These are phyloP conservation scores for Juncus inflexus DNA, from an alignment of 176 grass and related monocot species.

Conservation along the genomic window DNA sequence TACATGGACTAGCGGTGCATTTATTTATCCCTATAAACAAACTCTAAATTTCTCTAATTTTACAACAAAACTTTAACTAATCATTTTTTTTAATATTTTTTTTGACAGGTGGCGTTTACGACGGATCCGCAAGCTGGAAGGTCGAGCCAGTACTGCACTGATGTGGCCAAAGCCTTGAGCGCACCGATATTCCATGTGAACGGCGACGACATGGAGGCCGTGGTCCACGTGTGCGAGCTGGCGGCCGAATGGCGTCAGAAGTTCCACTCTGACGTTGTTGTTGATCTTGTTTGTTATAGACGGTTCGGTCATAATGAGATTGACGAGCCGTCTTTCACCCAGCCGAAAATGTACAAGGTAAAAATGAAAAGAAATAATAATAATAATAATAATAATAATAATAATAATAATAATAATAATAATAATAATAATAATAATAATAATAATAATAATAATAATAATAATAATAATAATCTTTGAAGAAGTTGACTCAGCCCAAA, in stretches of 20 bases:
- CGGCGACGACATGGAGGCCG: slow-evolving; percentile 91
- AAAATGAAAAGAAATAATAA: not conserved
- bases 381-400: no score
- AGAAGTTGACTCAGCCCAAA: no score
- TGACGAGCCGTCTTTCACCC: slow-evolving; percentile 96
- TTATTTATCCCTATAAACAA: no score
- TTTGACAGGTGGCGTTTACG: slow-evolving; percentile 44
- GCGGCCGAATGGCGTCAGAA: slow-evolving; percentile 93
- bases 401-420: no score
- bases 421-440: no score
- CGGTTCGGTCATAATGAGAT: slow-evolving; percentile 97
- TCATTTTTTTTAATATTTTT: no score
- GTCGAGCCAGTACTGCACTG: slow-evolving; percentile 50
- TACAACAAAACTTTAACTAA: no score
- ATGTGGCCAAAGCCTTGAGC: slow-evolving; percentile 48
- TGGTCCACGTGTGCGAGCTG: slow-evolving; percentile 77
- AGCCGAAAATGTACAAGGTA: slow-evolving; percentile 98
- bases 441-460: no score
- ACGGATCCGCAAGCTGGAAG: slow-evolving; percentile 43
- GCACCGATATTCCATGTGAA: slow-evolving; percentile 91
- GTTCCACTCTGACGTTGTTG: slow-evolving; percentile 87
- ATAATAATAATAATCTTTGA: no score
- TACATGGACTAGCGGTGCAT: no score
- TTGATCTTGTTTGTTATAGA: slow-evolving; percentile 85
- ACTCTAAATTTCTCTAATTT: no score